Evolutionary conservation across 495 filamentous ascomycete species (phyloP).

Genomic region (Amphirosellinia nigrospora): DNA sequence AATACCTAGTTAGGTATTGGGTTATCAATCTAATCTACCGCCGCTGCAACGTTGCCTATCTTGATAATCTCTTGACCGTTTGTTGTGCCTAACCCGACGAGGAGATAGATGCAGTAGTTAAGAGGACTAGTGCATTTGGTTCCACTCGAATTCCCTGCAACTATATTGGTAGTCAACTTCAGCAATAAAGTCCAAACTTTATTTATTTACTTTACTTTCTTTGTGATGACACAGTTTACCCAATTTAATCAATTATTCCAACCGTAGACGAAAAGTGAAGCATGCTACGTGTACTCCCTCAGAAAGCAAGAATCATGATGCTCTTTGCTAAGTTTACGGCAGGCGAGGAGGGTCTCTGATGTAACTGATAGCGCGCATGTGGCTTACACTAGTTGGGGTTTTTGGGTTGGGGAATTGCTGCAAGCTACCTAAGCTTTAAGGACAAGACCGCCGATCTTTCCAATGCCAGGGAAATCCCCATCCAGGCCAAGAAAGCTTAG

Average conservation of each 20-base stretch:
- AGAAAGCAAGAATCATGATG: background rate
- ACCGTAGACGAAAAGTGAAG: background rate
- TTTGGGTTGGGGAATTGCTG: constrained; percentile 11
- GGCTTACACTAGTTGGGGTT: no score
- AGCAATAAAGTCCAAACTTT: background rate
- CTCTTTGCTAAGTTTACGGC: background rate
- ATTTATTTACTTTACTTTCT: background rate
- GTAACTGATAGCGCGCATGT: background rate
- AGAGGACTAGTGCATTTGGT: background rate
- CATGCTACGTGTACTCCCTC: no score
- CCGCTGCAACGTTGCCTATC: background rate
- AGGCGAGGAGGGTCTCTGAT: no score
- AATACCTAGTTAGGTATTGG: no score
- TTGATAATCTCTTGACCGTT: background rate
- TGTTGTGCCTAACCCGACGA: no score
- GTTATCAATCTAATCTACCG: background rate
- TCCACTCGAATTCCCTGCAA: background rate
- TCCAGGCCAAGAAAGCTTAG: constrained; percentile 8
- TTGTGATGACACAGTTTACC: background rate
- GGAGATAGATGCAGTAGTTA: no score
- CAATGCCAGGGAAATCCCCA: constrained; percentile 4
- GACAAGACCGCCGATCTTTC: constrained; percentile 20
- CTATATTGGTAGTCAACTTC: background rate
- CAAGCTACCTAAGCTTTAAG: constrained; percentile 20
- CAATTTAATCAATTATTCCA: background rate